Percentiles rank a stretch among this genome's conserved stretches.
Evolutionary conservation across 129 eudicot genomes (phyloP).

Genomic region (Scalesia atractyloides): DNA sequence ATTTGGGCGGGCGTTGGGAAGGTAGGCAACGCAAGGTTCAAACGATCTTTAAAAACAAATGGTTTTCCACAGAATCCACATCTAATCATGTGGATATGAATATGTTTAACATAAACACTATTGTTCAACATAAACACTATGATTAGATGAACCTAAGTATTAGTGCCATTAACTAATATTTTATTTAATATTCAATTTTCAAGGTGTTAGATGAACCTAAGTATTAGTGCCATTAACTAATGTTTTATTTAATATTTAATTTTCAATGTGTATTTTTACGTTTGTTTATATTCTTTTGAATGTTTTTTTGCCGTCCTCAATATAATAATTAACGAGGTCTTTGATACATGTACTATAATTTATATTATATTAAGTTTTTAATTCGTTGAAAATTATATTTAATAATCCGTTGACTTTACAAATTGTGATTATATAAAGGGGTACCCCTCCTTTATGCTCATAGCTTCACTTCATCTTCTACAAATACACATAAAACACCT

Average conservation of each 20-base stretch:
- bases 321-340: conserved; percentile 32
- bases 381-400: conserved; percentile 19
- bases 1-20: too few species aligned
- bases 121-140: too few species aligned
- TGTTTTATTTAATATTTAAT: conserved; percentile 7
- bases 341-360: conserved; percentile 24
- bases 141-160: too few species aligned
- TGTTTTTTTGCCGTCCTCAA: conserved; percentile 33
- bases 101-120: too few species aligned
- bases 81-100: too few species aligned
- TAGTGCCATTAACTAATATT: too few species aligned
- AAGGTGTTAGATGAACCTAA: too few species aligned
- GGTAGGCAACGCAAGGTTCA: too few species aligned
- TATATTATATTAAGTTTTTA: conserved; percentile 2
- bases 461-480: conserved; percentile 15
- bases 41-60: too few species aligned
- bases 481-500: conserved; percentile 25
- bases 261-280: conserved; percentile 20
- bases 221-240: too few species aligned
- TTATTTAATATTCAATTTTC: too few species aligned
- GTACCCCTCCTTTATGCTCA: conserved; percentile 1
- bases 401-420: conserved; percentile 20
- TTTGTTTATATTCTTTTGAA: neutral
- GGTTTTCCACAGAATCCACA: too few species aligned
- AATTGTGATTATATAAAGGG: conserved; percentile 29